These are phyloP conservation scores for Parafenestella ontariensis DNA, from an alignment of 2,329 filamentous ascomycete species.

Conservation along the genomic window DNA sequence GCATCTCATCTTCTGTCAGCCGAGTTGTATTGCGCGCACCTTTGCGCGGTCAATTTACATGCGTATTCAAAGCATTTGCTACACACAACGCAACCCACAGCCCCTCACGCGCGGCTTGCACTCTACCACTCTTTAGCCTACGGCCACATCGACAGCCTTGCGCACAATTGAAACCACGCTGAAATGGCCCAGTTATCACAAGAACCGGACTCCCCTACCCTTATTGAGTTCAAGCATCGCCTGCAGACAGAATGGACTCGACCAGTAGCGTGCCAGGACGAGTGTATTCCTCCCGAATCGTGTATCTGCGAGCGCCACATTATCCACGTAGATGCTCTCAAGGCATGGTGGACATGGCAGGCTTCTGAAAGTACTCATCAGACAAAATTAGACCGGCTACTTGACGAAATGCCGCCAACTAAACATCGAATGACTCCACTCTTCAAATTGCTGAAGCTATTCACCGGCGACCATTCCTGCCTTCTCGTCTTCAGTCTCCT, in stretches of 20 bases:
- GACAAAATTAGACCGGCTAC: slow-evolving; percentile 3
- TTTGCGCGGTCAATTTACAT: too few relatives aligned
- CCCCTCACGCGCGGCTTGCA: too few relatives aligned
- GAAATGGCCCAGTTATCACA: neutral
- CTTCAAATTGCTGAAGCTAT: slow-evolving; percentile 3
- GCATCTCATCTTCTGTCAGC: neutral
- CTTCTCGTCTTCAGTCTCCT: slow-evolving; percentile 36
- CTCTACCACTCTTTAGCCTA: neutral
- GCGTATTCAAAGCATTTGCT: too few relatives aligned
- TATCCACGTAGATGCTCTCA: slow-evolving; percentile 11
- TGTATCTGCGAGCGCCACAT: slow-evolving; percentile 12
- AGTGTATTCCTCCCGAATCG: slow-evolving; percentile 1
- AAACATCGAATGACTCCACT: slow-evolving; percentile 1
- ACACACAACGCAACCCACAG: too few relatives aligned
- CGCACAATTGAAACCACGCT: slow-evolving; percentile 8
- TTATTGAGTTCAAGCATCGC: slow-evolving; percentile 1
- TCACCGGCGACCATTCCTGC: slow-evolving; percentile 9
- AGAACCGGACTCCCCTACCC: neutral
- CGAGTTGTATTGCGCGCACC: neutral
- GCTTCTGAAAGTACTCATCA: neutral
- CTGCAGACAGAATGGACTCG: slow-evolving; percentile 13
- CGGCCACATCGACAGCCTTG: slow-evolving; percentile 5
- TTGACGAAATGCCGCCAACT: slow-evolving; percentile 1
- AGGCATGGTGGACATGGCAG: slow-evolving; percentile 11
- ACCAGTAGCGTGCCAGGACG: slow-evolving; percentile 8